phyloP scores from a whole-genome alignment of 345 rosid species.

The Lepidium didymum region DNA sequence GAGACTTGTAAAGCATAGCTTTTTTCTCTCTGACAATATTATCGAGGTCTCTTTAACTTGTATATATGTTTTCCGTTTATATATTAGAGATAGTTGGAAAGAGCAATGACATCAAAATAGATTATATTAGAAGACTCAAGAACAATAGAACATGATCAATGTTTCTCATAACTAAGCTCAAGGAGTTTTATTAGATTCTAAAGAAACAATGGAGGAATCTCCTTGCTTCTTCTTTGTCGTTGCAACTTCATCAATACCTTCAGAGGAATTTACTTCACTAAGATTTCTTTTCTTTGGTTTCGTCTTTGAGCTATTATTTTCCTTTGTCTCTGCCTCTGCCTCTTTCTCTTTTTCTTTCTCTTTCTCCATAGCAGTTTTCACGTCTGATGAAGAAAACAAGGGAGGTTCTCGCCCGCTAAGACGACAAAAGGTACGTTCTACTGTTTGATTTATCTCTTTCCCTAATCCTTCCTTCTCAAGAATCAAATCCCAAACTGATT shows the following conservation, averaged over 20 bases:
- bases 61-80: not conserved
- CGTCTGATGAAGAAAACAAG: slow-evolving; percentile 39
- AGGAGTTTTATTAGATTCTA: slow-evolving; percentile 7
- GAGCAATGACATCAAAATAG: not conserved
- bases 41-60: no score
- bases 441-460: slow-evolving; percentile 51
- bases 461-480: slow-evolving; percentile 72
- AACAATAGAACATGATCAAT: not conserved
- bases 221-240: slow-evolving; percentile 19
- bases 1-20: no score
- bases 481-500: slow-evolving; percentile 97
- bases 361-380: slow-evolving; percentile 30
- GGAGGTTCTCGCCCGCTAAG: slow-evolving; percentile 79
- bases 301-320: slow-evolving; percentile 33
- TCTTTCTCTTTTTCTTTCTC: slow-evolving; percentile 37
- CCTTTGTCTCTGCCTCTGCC: slow-evolving; percentile 33
- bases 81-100: not conserved
- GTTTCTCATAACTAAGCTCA: slow-evolving; percentile 7
- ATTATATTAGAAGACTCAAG: not conserved
- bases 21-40: no score
- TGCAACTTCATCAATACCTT: slow-evolving; percentile 32
- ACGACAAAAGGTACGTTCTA: slow-evolving; percentile 68
- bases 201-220: slow-evolving; percentile 1
- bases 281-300: slow-evolving; percentile 54
- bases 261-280: slow-evolving; percentile 37